Base-by-base conservation (phyloP, 2,329 filamentous ascomycete genomes). In the Aspergillus latus region DNA sequence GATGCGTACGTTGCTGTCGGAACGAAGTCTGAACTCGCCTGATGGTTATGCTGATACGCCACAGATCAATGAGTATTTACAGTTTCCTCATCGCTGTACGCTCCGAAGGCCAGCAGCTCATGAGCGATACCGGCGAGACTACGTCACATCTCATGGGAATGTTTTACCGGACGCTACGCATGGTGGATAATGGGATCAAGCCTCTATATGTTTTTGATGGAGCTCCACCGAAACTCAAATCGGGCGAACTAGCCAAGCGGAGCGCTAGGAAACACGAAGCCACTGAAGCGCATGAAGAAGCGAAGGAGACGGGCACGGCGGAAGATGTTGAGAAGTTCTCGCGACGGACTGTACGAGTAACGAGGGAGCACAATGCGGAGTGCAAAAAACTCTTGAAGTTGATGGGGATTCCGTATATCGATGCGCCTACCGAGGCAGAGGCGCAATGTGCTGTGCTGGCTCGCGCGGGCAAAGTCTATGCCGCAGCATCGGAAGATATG, bases 241-340 rank as follows among this genome's bases (percentile, higher is more conserved):
- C 92, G 0, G 94, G 94, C 61, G 94, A 99, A 78, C 82, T 99
- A 55, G 94, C 94, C 45, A 96, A 96, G 77, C 92, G 94, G 60
- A 95, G 95, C 72, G 90, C 95, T 75, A 89, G 94, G 67, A 99
- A 97, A 78, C 86, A 90, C 51, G 92, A 97, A 73, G 94, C 94
- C 7, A 89, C 85, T 49, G 93, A 96, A 67, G 88, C 87, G 6
- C 86, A 95, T 21, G 93, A 97, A 72, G 94, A 97, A 71, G 94
- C 94, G 51, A 97, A 96, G 74, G 94, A 99, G 79, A 96, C 90
- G 0, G 94, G 94, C 60, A 99, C 94, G 3, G 92, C 93, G 21
- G 87, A 99, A 73, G 94, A 99, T n/a, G 85, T 99, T 3, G 94
- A 99, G 77, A 97, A 97, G 76, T 99, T 97, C 78, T 95, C 92